A percentile compares a stretch with the other conserved stretches of the same genome.
Conservation (phyloP, 2,329 filamentous ascomycete genomes). For the Talaromyces sp. region DNA sequence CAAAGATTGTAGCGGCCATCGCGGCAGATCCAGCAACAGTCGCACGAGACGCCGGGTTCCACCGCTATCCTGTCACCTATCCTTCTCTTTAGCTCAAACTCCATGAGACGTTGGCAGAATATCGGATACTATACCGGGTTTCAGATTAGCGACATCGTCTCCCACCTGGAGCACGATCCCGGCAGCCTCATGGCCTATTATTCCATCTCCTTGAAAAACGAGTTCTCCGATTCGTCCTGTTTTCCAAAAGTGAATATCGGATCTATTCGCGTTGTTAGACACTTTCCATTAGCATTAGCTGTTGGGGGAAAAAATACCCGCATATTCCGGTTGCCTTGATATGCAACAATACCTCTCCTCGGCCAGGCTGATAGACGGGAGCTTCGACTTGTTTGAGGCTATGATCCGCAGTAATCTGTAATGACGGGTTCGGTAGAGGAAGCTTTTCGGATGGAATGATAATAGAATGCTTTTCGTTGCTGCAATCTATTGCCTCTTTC, state of each 20-base stretch:
- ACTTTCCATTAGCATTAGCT: background rate
- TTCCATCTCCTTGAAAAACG: slow-evolving; percentile 58
- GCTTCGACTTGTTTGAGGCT: slow-evolving; percentile 52
- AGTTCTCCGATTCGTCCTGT: slow-evolving; percentile 58
- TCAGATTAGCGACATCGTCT: slow-evolving; percentile 48
- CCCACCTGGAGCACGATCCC: slow-evolving; percentile 56
- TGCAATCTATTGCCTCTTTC: background rate
- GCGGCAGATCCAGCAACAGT: slow-evolving; percentile 53
- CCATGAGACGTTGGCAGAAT: background rate
- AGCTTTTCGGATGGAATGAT: background rate
- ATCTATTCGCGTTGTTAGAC: slow-evolving; percentile 34
- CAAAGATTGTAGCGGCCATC: slow-evolving; percentile 61
- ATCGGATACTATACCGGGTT: slow-evolving; percentile 32
- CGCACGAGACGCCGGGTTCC: slow-evolving; percentile 62
- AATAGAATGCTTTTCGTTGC: background rate
- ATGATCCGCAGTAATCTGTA: slow-evolving; percentile 58
- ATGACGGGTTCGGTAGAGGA: slow-evolving; percentile 46
- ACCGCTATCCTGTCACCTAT: slow-evolving; percentile 61
- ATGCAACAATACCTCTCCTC: slow-evolving; percentile 55
- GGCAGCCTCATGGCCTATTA: slow-evolving; percentile 61
- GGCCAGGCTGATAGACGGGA: slow-evolving; percentile 50
- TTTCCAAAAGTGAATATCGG: slow-evolving; percentile 66
- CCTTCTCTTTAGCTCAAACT: background rate
- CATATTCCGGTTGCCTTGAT: slow-evolving; percentile 61
- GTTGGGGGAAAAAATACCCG: slow-evolving; percentile 37